These are phyloP conservation scores for Neurospora africana DNA, from an alignment of 495 filamentous ascomycete genomes.

Conservation along the genomic window DNA sequence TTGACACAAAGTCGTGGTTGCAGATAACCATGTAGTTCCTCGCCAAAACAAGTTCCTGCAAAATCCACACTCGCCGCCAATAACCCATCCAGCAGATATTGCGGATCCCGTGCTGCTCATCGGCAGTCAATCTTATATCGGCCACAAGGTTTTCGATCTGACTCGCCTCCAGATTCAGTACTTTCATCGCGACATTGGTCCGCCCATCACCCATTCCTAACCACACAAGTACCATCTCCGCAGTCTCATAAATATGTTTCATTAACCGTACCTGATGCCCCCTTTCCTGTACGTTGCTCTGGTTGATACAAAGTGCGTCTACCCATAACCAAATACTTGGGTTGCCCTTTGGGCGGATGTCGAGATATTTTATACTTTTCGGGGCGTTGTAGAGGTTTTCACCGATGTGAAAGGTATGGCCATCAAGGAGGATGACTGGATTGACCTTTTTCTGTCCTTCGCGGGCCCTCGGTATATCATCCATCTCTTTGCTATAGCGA, in stretches of 20 bases:
- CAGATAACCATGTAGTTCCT: neutral
- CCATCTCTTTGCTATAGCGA: too few species aligned
- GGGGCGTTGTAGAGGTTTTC: neutral
- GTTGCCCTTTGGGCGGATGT: too few species aligned
- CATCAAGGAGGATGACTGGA: neutral
- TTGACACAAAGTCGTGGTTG: neutral
- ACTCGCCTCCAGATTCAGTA: neutral
- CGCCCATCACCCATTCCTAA: neutral
- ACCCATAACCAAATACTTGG: neutral
- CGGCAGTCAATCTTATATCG: fast-evolving
- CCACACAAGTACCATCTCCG: neutral
- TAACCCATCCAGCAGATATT: fast-evolving
- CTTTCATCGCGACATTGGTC: neutral
- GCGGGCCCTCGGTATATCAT: too few species aligned
- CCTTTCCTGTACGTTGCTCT: constrained; percentile 1
- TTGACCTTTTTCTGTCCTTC: neutral
- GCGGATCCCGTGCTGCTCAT: neutral
- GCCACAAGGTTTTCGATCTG: neutral
- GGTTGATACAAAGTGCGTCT: neutral
- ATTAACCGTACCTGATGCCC: neutral
- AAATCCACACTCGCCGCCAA: neutral
- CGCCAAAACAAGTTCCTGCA: neutral
- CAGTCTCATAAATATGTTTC: neutral
- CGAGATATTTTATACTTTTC: neutral
- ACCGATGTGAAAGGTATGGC: neutral